These are phyloP conservation scores for Rhodofomes roseus DNA, from an alignment of 1,284 basidiomycete genomes.

Conservation along the genomic window DNA sequence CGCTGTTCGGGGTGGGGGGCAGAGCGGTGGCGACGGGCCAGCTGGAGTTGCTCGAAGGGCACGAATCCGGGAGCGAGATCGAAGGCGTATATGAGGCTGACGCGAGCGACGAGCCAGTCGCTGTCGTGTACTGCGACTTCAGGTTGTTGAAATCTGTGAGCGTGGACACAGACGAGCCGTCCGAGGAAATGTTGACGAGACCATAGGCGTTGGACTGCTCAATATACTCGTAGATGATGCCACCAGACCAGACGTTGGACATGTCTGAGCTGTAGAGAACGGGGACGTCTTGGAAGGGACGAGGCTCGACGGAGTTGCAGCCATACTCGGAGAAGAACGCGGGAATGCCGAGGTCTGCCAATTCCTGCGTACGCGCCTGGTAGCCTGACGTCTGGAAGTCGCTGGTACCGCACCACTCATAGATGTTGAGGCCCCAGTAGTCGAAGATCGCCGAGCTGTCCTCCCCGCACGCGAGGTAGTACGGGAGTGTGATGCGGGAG, in stretches of 20 bases:
- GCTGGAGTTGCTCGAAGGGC: constrained; percentile 2
- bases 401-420: constrained; percentile 9
- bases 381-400: constrained; percentile 5
- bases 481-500: constrained; percentile 6
- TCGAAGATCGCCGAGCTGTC: constrained; percentile 3
- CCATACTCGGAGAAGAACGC: constrained; percentile 11
- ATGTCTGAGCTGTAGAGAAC: constrained; percentile 8
- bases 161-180: constrained; percentile 5
- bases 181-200: constrained; percentile 4
- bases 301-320: constrained; percentile 6
- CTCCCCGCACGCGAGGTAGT: constrained; percentile 9
- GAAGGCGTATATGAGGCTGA: constrained; percentile 5
- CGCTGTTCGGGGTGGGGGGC: constrained; percentile 7
- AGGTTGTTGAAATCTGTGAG: constrained; percentile 8
- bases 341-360: constrained; percentile 4
- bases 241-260: constrained; percentile 8
- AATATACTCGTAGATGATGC: constrained; percentile 10
- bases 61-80: constrained; percentile 4
- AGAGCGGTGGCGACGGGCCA: constrained; percentile 6
- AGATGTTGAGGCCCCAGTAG: constrained; percentile 11
- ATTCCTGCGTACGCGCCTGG: constrained; percentile 7
- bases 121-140: constrained; percentile 3
- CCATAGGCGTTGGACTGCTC: constrained; percentile 7
- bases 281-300: constrained; percentile 5
- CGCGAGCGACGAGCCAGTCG: background rate